Evolutionary conservation across 495 filamentous ascomycete genomes (phyloP), one percentile per base, ranked within the genome.

Genomic region (Hypomontagnella submonticulosa): DNA sequence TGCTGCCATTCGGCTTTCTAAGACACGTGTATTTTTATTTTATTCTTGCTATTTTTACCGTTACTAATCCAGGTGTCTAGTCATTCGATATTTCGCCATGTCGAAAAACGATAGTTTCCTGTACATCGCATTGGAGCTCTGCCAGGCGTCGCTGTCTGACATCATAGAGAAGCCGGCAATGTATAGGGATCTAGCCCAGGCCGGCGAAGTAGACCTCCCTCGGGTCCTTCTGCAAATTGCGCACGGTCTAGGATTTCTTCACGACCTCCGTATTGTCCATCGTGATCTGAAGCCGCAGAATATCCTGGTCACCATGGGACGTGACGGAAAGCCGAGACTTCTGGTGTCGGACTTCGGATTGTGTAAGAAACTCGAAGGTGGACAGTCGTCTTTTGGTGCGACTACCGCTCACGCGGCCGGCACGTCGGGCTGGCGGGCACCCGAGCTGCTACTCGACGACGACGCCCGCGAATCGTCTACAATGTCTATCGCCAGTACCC

Each of bases 221-320:
- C 80, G 85, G 46, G 86, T 95, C 13, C 77, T 98, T 30, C 87
- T 90, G 38, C 95, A 99, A 73, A 91, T 98, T 62, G 89, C 91
- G 7, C 87, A 88, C 36, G 95, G 95, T 13, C 81, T 99, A 11
- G 86, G 89, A 54, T 92, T 98, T 77, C 80, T 99, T 15, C 95
- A 99, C 75, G 89, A 87, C 11, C 83, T 98, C 42, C 89, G 96
- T 51, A 97, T 99, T 67, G 96, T 99, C 10, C 95, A 99, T 74
- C 90, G 95, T 47, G 95, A 99, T 75, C 82, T 99, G 66, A 99
- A 99, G 73, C 95, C 95, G 0, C 95, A 98, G 69, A 99, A 99
- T 67, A 97, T 98, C 43, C 83, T 99, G 0, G 92, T 97, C 48
- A 79, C 82, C 38, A 81, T 85, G 75, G 78, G 81, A 77, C 77